These are phyloP conservation scores for Psidium guajava DNA, from an alignment of 345 rosid genomes.

Conservation along the genomic window DNA sequence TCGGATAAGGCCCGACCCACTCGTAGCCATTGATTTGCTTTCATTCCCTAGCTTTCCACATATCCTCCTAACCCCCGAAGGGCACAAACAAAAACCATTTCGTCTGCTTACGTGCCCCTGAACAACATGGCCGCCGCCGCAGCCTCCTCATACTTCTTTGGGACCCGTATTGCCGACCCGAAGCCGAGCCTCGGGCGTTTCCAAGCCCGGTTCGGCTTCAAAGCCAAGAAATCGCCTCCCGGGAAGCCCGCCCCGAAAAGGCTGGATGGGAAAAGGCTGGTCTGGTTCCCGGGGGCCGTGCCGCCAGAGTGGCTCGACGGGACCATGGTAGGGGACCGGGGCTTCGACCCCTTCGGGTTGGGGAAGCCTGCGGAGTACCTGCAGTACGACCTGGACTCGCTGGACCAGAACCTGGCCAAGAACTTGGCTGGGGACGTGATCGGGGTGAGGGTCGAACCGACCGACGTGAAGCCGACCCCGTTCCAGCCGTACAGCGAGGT, in stretches of 20 bases:
- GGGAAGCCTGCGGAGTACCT: constrained; percentile 87
- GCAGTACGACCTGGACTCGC: constrained; percentile 65
- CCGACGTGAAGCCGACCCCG: constrained; percentile 65
- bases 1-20: constrained; percentile 24
- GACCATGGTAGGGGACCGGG: constrained; percentile 72
- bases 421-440: constrained; percentile 60
- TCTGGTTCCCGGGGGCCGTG: constrained; percentile 65
- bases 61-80: background rate
- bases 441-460: constrained; percentile 32
- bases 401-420: constrained; percentile 91
- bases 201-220: constrained; percentile 51
- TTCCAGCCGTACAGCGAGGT: constrained; percentile 84
- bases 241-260: constrained; percentile 15
- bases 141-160: constrained; percentile 43
- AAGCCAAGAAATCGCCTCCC: constrained; percentile 26
- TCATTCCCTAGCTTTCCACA: background rate
- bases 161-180: constrained; percentile 24
- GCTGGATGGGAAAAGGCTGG: constrained; percentile 26
- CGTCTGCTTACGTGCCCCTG: background rate
- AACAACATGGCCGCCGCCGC: constrained; percentile 23
- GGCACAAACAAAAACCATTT: background rate
- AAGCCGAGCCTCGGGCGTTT: constrained; percentile 18
- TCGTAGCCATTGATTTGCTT: constrained; percentile 2
- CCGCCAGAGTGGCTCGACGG: constrained; percentile 82
- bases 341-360: constrained; percentile 81